phyloP scores from a whole-genome alignment of 768 basidiomycete genomes.

The Pleurotus citrinopileatus region DNA sequence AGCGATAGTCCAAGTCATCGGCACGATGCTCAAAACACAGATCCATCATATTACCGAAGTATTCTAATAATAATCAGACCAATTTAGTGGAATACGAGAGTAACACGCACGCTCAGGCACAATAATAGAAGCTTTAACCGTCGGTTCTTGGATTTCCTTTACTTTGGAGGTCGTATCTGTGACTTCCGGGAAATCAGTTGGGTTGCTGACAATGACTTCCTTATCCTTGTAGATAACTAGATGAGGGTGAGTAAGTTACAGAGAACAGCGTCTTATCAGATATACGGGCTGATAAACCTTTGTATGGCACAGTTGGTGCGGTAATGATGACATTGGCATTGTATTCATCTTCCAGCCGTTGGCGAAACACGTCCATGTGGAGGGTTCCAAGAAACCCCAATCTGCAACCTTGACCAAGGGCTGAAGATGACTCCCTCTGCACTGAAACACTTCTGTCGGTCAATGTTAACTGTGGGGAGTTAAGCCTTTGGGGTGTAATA shows the following conservation, averaged over 20 bases:
- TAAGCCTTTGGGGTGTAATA: constrained; percentile 10
- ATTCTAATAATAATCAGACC: constrained; percentile 47
- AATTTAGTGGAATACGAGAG: not conserved
- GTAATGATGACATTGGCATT: constrained; percentile 94
- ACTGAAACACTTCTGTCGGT: constrained; percentile 89
- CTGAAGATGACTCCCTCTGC: constrained; percentile 89
- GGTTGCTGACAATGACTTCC: constrained; percentile 78
- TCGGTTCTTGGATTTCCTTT: constrained; percentile 83
- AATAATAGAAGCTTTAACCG: constrained; percentile 92
- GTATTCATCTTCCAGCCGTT: constrained; percentile 95
- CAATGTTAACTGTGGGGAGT: constrained; percentile 59
- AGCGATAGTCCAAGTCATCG: constrained; percentile 77
- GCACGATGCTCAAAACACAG: constrained; percentile 86
- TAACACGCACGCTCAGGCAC: constrained; percentile 75
- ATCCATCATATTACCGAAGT: constrained; percentile 95
- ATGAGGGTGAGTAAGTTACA: constrained; percentile 6
- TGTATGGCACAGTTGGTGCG: constrained; percentile 93
- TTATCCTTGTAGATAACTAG: constrained; percentile 72
- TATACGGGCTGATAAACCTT: constrained; percentile 55
- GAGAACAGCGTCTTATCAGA: constrained; percentile 9
- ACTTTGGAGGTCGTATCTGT: constrained; percentile 60
- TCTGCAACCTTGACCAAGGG: constrained; percentile 92
- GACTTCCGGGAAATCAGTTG: constrained; percentile 91
- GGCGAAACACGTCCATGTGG: constrained; percentile 96
- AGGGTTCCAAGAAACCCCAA: constrained; percentile 94